phyloP scores from a whole-genome alignment of 208 protist species.

The Acanthamoeba culbertsoni region DNA sequence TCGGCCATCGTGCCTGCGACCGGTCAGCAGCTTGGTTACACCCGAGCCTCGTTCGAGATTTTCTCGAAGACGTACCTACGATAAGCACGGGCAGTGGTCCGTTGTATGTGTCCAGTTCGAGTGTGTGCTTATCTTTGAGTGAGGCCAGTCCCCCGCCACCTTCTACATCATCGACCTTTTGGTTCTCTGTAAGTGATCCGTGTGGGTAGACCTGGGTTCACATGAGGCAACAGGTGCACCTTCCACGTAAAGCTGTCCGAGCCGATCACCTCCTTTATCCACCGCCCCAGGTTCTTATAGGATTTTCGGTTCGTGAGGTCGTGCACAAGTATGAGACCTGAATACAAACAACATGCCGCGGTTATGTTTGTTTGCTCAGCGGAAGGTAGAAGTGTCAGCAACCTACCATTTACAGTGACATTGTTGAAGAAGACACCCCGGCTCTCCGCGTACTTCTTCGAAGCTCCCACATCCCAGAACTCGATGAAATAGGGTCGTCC shows the following conservation, averaged over 20 bases:
- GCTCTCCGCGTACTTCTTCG: slow-evolving; percentile 49
- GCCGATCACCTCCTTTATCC: slow-evolving; percentile 34
- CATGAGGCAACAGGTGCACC: background rate
- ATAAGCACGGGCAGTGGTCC: slow-evolving; percentile 33
- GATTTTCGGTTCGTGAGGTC: slow-evolving; percentile 50
- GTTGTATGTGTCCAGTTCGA: slow-evolving; percentile 1
- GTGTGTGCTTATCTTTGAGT: background rate
- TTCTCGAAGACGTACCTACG: background rate
- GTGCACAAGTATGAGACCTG: slow-evolving; percentile 4
- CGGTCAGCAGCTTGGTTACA: background rate
- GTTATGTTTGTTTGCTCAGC: background rate
- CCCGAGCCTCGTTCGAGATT: background rate
- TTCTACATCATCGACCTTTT: background rate
- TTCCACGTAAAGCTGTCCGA: slow-evolving; percentile 39
- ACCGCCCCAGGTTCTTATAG: background rate
- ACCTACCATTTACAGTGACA: background rate
- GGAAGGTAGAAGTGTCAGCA: background rate
- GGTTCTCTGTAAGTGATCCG: background rate
- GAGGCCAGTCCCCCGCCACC: background rate
- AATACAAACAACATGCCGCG: background rate
- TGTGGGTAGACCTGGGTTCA: no score
- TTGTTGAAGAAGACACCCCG: slow-evolving; percentile 34
- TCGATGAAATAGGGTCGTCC: slow-evolving; percentile 31
- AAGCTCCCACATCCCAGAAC: slow-evolving; percentile 25
- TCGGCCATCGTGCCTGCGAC: background rate